Evolutionary conservation across 140 eudicot species (phyloP), one percentile per base, ranked within the genome.

Genomic region (Bidens hawaiensis): DNA sequence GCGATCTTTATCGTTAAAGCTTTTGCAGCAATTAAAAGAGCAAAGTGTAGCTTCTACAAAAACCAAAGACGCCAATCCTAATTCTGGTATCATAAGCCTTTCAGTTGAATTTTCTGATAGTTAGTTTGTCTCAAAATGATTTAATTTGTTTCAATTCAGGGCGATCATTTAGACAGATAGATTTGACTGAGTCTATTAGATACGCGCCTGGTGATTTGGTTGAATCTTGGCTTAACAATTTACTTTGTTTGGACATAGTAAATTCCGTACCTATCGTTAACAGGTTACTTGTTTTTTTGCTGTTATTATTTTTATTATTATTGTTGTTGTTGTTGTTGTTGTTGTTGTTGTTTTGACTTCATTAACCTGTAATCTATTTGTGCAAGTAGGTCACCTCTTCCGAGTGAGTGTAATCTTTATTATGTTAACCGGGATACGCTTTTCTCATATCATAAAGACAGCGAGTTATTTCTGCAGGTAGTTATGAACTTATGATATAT

Each of bases 391-490:
- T 50, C 85, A 59, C 98, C 98, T 78, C 77, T 86, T 59, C 94
- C 96, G 0, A 52, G 81, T 42, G 89, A 87, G 50, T 91, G 98
- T 70, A 93, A 91, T 72, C 96, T 91, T 19, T 91, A 87, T 68
- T 91, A 91, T 71, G 96, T 91, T 70, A 87, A 91, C 53, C 90
- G 98, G 27, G 98, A 91, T 52, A 91, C 98, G 13, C 96, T 91
- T 50, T 91, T 91, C 82, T 91, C n/a, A n/a, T n/a, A n/a, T n/a
- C n/a, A n/a, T n/a, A n/a, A n/a, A n/a, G n/a, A n/a, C n/a, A n/a
- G n/a, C 42, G 98, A 91, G 72, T 65, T 87, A 59, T 87, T 91
- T 77, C 57, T 91, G 69, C 96, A 90, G 95, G 97, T 90, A 80
- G 31, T 65, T 24, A 15, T 26, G 17, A 13, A 25, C 12, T 25